phyloP scores from a whole-genome alignment of 2,329 filamentous ascomycete genomes.

The Neonectria hederae region DNA sequence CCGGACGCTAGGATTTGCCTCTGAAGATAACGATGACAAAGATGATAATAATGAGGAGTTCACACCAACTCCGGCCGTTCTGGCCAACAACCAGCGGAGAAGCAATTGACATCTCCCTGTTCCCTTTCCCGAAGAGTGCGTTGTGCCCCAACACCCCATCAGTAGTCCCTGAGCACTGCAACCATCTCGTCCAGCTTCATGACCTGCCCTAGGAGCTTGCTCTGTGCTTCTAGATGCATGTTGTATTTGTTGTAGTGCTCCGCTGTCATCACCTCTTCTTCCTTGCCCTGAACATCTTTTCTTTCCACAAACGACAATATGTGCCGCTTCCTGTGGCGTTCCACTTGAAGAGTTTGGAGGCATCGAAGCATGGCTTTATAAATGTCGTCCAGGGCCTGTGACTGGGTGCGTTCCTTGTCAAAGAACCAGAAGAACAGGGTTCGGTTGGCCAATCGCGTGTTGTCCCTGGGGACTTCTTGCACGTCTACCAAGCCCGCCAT shows the following conservation, averaged over 20 bases:
- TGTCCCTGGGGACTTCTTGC: constrained; percentile 93
- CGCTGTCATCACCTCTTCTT: constrained; percentile 80
- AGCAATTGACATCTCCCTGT: neutral
- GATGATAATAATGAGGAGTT: neutral
- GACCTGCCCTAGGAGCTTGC: constrained; percentile 81
- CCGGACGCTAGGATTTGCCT: neutral
- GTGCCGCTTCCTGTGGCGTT: constrained; percentile 75
- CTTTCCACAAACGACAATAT: constrained; percentile 85
- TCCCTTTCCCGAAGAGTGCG: neutral
- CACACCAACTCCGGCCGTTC: neutral
- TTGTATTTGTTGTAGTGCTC: constrained; percentile 75
- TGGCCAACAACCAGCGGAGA: neutral
- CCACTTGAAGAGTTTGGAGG: constrained; percentile 80
- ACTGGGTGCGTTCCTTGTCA: constrained; percentile 76
- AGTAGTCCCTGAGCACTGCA: constrained; percentile 83
- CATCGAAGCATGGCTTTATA: constrained; percentile 92
- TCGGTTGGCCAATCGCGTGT: constrained; percentile 79
- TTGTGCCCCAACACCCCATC: constrained; percentile 33
- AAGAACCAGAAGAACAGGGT: constrained; percentile 95
- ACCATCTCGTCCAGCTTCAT: constrained; percentile 86
- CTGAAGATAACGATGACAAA: neutral
- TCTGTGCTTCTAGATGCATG: constrained; percentile 69
- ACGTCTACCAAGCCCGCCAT: constrained; percentile 87
- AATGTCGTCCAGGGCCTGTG: constrained; percentile 78
- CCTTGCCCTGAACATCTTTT: constrained; percentile 84